Conservation (phyloP, 2,329 filamentous ascomycete species). For the Claviceps fusiformis region DNA sequence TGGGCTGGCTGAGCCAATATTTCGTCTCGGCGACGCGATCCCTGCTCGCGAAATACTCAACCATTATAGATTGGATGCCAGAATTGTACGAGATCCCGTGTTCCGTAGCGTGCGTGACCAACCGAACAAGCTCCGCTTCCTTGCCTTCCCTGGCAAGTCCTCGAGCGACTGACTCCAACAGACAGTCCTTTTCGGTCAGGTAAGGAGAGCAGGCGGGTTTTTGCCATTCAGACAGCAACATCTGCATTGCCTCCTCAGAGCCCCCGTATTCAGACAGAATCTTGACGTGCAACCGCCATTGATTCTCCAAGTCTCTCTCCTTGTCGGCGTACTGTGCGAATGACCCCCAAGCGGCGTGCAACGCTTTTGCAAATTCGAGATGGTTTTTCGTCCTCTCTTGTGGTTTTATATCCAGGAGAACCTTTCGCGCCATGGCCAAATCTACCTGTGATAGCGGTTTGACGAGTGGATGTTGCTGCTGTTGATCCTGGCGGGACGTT, state of each 20-base stretch:
- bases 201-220: slow-evolving; percentile 10
- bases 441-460: slow-evolving; percentile 25
- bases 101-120: slow-evolving; percentile 37
- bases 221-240: slow-evolving; percentile 23
- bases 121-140: slow-evolving; percentile 42
- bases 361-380: slow-evolving; percentile 29
- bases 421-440: slow-evolving; percentile 30
- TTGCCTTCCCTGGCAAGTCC: slow-evolving; percentile 50
- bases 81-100: slow-evolving; percentile 31
- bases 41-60: slow-evolving; percentile 46
- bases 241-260: slow-evolving; percentile 36
- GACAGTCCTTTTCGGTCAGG: slow-evolving; percentile 10
- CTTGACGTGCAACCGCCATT: slow-evolving; percentile 19
- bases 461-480: slow-evolving; percentile 6
- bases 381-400: slow-evolving; percentile 31
- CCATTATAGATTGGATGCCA: slow-evolving; percentile 39
- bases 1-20: slow-evolving; percentile 49
- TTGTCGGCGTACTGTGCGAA: slow-evolving; percentile 11
- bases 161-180: slow-evolving; percentile 20
- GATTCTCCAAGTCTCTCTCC: slow-evolving; percentile 8
- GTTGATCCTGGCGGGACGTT: slow-evolving; percentile 10
- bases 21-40: slow-evolving; percentile 48
- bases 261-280: slow-evolving; percentile 41
- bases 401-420: slow-evolving; percentile 26
- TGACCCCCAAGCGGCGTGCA: slow-evolving; percentile 25